Percentiles rank a stretch among this genome's conserved stretches.
Evolutionary conservation across 73 alveolate species (phyloP).

Genomic region (Tetrahymena thermophila): DNA sequence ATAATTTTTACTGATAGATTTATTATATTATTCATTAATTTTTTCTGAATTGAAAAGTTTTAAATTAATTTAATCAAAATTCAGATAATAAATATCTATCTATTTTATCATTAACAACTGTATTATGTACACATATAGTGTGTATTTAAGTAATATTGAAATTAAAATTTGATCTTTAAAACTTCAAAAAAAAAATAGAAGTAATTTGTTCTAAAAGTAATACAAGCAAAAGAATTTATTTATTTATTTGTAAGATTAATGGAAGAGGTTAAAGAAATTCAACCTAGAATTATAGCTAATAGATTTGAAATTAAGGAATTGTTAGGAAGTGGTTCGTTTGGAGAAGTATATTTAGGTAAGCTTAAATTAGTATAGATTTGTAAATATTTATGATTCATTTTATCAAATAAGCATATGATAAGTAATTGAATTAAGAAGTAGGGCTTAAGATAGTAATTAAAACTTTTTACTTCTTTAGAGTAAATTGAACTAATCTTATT

Average conservation of each 20-base stretch:
- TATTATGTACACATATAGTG: not conserved
- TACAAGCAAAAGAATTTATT: not conserved
- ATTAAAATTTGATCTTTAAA: not conserved
- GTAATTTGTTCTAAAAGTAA: too few relatives aligned
- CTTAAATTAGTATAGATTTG: not conserved
- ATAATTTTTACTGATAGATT: not conserved
- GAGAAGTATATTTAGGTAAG: not conserved
- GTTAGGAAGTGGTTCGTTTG: not conserved
- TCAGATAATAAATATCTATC: not conserved
- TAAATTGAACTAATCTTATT: not conserved
- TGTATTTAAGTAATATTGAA: not conserved
- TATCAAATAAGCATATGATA: not conserved
- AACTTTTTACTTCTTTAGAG: not conserved
- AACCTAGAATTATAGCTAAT: not conserved
- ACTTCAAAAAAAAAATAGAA: not conserved
- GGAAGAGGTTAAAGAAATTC: not conserved
- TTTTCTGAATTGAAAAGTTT: not conserved
- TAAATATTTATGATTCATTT: not conserved
- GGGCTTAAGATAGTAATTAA: not conserved
- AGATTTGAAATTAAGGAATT: not conserved
- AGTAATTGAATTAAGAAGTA: not conserved
- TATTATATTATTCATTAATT: too few relatives aligned
- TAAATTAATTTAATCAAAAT: too few relatives aligned
- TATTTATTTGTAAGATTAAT: not conserved
- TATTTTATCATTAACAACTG: not conserved